These are phyloP conservation scores for Aspergillus sclerotioniger DNA, from an alignment of 495 filamentous ascomycete genomes.

Conservation along the genomic window DNA sequence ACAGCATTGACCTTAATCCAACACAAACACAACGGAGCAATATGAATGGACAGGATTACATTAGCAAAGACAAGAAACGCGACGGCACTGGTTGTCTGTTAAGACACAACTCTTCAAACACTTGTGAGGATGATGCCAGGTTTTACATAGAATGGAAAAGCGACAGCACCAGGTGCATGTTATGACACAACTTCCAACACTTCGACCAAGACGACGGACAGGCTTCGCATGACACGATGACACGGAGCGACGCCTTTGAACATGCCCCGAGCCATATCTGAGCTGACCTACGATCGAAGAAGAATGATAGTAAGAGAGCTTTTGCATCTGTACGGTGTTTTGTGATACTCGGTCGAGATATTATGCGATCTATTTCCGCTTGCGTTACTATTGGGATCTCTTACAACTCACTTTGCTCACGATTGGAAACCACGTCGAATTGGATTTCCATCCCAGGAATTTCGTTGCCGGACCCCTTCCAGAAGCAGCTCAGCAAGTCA, in stretches of 20 bases:
- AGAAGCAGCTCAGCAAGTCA: background rate
- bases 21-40: background rate
- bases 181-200: background rate
- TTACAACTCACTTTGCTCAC: background rate
- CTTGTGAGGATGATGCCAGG: background rate
- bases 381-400: background rate
- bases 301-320: background rate
- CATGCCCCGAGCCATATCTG: background rate
- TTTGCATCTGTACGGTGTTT: background rate
- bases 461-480: background rate
- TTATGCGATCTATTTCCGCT: background rate
- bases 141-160: background rate
- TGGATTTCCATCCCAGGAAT: background rate
- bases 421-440: background rate
- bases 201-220: background rate
- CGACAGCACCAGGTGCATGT: background rate
- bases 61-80: background rate
- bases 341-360: background rate
- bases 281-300: background rate
- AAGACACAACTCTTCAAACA: background rate
- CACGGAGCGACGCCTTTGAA: background rate
- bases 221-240: background rate
- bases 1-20: background rate
- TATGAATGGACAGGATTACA: background rate
- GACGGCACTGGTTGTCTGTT: background rate